phyloP scores from a whole-genome alignment of 2,329 filamentous ascomycete genomes.

The Zymoseptoria tritici region DNA sequence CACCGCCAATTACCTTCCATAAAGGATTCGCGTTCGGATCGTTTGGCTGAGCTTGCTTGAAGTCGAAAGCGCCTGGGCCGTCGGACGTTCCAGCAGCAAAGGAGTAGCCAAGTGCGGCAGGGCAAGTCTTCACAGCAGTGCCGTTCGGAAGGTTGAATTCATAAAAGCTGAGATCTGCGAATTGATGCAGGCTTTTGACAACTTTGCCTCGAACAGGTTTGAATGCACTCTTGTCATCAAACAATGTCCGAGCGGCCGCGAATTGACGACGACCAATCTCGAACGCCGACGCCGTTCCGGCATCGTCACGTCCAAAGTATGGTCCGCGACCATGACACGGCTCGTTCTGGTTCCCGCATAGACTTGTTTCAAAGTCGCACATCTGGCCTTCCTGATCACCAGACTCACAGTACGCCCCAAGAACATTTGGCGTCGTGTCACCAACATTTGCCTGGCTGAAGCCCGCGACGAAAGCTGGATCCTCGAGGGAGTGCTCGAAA shows the following conservation, averaged over 20 bases:
- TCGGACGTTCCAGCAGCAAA: constrained; percentile 92
- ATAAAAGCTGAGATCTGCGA: constrained; percentile 71
- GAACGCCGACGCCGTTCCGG: constrained; percentile 60
- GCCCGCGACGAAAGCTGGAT: constrained; percentile 72
- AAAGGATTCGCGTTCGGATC: constrained; percentile 68
- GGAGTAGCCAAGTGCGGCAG: constrained; percentile 80
- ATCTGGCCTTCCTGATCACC: constrained; percentile 54
- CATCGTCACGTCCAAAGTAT: constrained; percentile 57
- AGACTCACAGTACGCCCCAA: constrained; percentile 85
- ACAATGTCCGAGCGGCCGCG: constrained; percentile 51
- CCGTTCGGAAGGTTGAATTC: constrained; percentile 68
- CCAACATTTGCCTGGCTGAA: constrained; percentile 90
- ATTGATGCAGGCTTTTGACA: constrained; percentile 79
- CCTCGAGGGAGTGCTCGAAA: constrained; percentile 59
- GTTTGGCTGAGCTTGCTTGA: constrained; percentile 76
- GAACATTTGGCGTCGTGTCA: constrained; percentile 81
- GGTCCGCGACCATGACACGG: constrained; percentile 69
- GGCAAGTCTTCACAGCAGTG: constrained; percentile 64
- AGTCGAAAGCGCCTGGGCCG: constrained; percentile 85
- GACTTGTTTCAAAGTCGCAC: constrained; percentile 75
- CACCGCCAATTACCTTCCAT: constrained; percentile 67
- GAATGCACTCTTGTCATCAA: constrained; percentile 39
- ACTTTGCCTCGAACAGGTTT: constrained; percentile 54
- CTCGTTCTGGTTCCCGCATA: constrained; percentile 66
- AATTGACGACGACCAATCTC: constrained; percentile 71